Evolutionary conservation across 352 stramenopile genomes (phyloP).

Genomic region (Pythium oligandrum): DNA sequence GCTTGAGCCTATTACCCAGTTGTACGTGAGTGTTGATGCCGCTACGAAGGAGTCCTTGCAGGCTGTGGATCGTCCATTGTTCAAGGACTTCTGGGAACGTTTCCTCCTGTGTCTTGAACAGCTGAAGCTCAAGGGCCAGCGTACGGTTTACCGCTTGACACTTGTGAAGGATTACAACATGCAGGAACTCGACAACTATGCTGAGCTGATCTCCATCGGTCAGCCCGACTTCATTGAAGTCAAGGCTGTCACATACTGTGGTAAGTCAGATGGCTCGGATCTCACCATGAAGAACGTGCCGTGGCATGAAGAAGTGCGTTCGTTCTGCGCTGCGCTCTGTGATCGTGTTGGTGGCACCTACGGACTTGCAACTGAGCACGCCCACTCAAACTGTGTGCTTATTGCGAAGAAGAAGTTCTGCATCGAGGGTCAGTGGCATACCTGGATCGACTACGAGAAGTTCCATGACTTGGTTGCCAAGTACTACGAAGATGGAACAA

Average conservation of each 20-base stretch:
- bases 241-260: constrained; percentile 98
- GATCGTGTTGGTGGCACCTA: constrained; percentile 86
- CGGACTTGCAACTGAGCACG: constrained; percentile 93
- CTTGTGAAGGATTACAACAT: constrained; percentile 99
- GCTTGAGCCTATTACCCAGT: constrained; percentile 95
- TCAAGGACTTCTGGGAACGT: constrained; percentile 97
- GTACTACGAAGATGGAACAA: constrained; percentile 77
- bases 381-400: constrained; percentile 95
- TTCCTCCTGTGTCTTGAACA: constrained; percentile 89
- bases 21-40: constrained; percentile 99
- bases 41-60: constrained; percentile 95
- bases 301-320: constrained; percentile 96
- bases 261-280: constrained; percentile 96
- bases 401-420: constrained; percentile 90
- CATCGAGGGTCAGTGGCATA: constrained; percentile 93
- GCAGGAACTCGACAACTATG: constrained; percentile 94
- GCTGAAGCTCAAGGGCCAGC: constrained; percentile 93
- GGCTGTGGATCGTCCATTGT: constrained; percentile 94
- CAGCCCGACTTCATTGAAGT: constrained; percentile 94
- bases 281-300: constrained; percentile 98
- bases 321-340: constrained; percentile 84
- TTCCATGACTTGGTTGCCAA: constrained; percentile 89
- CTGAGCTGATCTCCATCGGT: constrained; percentile 89
- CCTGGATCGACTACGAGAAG: constrained; percentile 99
- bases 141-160: constrained; percentile 96